Conservation (phyloP, 1,139 yeast species). For the Saccharomycopsis phalli region DNA sequence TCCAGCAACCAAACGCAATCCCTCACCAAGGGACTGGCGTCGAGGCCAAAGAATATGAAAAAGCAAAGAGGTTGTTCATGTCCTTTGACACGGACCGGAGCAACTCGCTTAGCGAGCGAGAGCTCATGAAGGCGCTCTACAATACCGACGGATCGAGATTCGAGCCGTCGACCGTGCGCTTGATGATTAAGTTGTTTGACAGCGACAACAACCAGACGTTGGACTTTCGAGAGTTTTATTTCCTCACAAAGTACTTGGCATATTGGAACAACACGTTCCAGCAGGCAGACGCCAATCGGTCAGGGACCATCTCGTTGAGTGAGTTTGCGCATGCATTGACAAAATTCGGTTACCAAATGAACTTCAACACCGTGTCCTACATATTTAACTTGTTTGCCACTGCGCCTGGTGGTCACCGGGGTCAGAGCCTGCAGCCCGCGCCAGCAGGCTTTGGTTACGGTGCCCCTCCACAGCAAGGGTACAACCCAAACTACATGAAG, state of each 20-base stretch:
- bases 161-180: constrained; percentile 48
- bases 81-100: constrained; percentile 41
- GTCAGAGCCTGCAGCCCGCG: no score
- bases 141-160: constrained; percentile 58
- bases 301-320: constrained; percentile 55
- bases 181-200: constrained; percentile 61
- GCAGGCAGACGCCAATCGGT: constrained; percentile 50
- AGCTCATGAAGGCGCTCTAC: constrained; percentile 51
- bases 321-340: constrained; percentile 57
- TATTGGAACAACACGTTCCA: constrained; percentile 62
- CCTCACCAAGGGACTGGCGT: constrained; percentile 12
- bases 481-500: constrained; percentile 36
- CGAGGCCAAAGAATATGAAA: constrained; percentile 3
- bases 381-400: constrained; percentile 50
- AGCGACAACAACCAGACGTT: constrained; percentile 38
- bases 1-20: constrained; percentile 12
- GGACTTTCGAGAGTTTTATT: constrained; percentile 60
- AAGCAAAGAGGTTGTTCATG: constrained; percentile 4
- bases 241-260: constrained; percentile 61
- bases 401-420: constrained; percentile 1
- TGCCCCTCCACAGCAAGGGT: constrained; percentile 8
- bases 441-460: constrained; percentile 2
- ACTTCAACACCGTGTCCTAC: constrained; percentile 50
- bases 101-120: constrained; percentile 50
- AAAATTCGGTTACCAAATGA: constrained; percentile 60